Evolutionary conservation across 139 green algal species (phyloP).

Genomic region (Pedinophyceae sp.): DNA sequence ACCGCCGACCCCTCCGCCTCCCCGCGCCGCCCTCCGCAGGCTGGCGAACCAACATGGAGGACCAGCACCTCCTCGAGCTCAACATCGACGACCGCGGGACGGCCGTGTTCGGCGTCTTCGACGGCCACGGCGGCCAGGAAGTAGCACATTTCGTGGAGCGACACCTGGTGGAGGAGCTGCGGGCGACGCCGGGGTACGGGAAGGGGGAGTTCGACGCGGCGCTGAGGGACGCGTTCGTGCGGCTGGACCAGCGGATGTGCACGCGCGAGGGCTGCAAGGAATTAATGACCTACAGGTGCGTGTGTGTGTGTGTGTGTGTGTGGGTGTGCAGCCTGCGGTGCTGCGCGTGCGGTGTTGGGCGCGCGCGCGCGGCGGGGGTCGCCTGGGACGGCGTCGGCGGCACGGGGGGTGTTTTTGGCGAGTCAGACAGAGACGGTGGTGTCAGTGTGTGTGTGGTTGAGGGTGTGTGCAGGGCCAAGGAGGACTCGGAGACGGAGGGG

Average conservation of each 20-base stretch:
- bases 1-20: too few relatives aligned
- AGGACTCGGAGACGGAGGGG: too few relatives aligned
- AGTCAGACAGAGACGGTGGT: neutral
- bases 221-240: neutral
- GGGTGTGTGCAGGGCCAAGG: too few relatives aligned
- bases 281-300: neutral
- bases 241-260: neutral
- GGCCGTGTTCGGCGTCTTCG: conserved; percentile 22
- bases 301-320: too few relatives aligned
- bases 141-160: conserved; percentile 19
- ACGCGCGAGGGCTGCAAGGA: neutral
- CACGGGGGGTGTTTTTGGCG: too few relatives aligned
- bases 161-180: conserved; percentile 10
- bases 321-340: neutral
- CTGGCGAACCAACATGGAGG: conserved; percentile 21
- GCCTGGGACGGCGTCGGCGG: too few relatives aligned
- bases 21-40: conserved; percentile 19
- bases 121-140: conserved; percentile 23
- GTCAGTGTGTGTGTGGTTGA: neutral
- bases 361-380: too few relatives aligned
- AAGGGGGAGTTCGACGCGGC: neutral
- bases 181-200: neutral
- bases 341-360: too few relatives aligned
- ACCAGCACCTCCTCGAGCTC: neutral
- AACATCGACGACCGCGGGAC: neutral